These are phyloP conservation scores for Fraxinus pennsylvanica DNA, from an alignment of 257 asterid genomes.

Conservation along the genomic window DNA sequence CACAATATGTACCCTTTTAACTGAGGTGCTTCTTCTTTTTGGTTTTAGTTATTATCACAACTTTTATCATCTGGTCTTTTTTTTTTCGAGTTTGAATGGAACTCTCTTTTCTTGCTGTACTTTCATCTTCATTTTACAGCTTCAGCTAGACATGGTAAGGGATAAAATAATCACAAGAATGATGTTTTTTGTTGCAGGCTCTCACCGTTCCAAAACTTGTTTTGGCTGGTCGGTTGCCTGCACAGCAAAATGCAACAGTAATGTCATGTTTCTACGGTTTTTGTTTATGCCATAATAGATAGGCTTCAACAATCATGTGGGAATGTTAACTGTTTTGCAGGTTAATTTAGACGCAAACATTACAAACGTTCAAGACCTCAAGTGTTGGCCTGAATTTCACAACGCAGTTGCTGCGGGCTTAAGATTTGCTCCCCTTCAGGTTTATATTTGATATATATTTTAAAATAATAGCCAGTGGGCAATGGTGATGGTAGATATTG, in stretches of 20 bases:
- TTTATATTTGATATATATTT: slow-evolving; percentile 29
- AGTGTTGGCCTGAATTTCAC: slow-evolving; percentile 98
- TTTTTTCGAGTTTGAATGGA: slow-evolving; percentile 8
- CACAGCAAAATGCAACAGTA: slow-evolving; percentile 97
- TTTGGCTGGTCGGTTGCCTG: slow-evolving; percentile 95
- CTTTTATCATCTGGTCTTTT: slow-evolving; percentile 16
- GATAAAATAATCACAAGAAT: slow-evolving; percentile 7
- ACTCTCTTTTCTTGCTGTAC: slow-evolving; percentile 8
- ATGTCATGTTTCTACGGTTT: slow-evolving; percentile 24
- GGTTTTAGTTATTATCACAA: background rate
- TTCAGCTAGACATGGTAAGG: background rate
- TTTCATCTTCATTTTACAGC: slow-evolving; percentile 14
- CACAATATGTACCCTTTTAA: slow-evolving; percentile 82
- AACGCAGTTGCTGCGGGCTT: slow-evolving; percentile 99
- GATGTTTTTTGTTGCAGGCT: slow-evolving; percentile 53
- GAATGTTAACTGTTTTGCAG: slow-evolving; percentile 42
- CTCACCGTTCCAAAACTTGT: slow-evolving; percentile 95
- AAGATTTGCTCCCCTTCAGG: slow-evolving; percentile 93
- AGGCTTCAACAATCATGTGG: slow-evolving; percentile 18
- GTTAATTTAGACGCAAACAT: slow-evolving; percentile 83
- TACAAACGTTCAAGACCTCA: slow-evolving; percentile 85
- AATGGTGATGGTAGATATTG: slow-evolving; percentile 12
- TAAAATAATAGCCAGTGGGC: background rate
- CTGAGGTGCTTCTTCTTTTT: slow-evolving; percentile 63
- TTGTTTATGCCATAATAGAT: slow-evolving; percentile 18